Percentiles rank a stretch among this genome's conserved stretches.
Evolutionary conservation across 441 rosid genomes (phyloP).

Genomic region (Adansonia gregorii): DNA sequence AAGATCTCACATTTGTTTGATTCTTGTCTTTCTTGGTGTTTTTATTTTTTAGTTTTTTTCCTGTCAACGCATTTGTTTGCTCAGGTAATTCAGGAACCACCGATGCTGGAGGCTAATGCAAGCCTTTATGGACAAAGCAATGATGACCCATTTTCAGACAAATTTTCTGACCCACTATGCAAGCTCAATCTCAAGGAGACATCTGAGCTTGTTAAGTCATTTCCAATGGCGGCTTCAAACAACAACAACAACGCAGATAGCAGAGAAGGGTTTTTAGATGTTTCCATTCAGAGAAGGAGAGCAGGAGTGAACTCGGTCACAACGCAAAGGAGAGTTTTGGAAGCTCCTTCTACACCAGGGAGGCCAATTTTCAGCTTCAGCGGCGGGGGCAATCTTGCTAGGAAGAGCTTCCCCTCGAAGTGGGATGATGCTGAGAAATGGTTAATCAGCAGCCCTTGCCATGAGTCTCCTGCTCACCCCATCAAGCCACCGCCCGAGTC

Average conservation of each 20-base stretch:
- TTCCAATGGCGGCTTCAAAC: slow-evolving; percentile 47
- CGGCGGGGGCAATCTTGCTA: slow-evolving; percentile 47
- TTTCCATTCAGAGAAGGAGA: slow-evolving; percentile 55
- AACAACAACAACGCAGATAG: slow-evolving; percentile 35
- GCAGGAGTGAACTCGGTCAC: slow-evolving; percentile 58
- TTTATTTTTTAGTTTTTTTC: neutral
- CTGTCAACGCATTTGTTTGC: slow-evolving; percentile 4
- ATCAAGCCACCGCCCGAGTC: slow-evolving; percentile 45
- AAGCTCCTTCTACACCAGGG: slow-evolving; percentile 82
- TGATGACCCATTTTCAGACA: slow-evolving; percentile 58
- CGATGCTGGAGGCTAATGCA: slow-evolving; percentile 44
- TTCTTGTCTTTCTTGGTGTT: slow-evolving; percentile 12
- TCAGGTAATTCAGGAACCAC: slow-evolving; percentile 41
- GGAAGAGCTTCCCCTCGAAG: slow-evolving; percentile 83
- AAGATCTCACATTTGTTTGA: slow-evolving; percentile 26
- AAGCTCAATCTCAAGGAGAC: slow-evolving; percentile 76
- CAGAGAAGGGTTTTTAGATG: slow-evolving; percentile 45
- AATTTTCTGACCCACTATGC: slow-evolving; percentile 69
- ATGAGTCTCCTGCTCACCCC: slow-evolving; percentile 66
- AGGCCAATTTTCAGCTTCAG: slow-evolving; percentile 82
- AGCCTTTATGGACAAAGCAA: slow-evolving; percentile 45
- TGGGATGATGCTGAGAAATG: slow-evolving; percentile 98
- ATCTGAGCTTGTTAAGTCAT: slow-evolving; percentile 69
- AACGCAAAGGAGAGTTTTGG: slow-evolving; percentile 48
- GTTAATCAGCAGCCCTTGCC: slow-evolving; percentile 62